phyloP scores from a whole-genome alignment of 2,329 filamentous ascomycete genomes.

The Ophiosphaerella korrae region DNA sequence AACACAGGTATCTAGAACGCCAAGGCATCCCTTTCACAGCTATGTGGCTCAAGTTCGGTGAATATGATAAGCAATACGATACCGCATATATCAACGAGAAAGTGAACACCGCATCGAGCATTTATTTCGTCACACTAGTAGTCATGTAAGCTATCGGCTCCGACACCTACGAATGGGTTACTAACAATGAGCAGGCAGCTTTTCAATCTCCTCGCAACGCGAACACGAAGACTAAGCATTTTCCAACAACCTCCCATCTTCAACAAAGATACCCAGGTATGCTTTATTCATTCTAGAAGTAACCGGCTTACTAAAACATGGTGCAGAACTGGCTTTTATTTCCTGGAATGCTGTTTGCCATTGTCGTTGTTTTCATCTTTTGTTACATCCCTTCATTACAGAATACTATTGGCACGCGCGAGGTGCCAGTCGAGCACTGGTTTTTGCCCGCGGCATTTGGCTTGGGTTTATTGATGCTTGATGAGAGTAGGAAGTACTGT shows the following conservation, averaged over 20 bases:
- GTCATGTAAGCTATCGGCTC: constrained; percentile 64
- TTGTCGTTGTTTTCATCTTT: constrained; percentile 70
- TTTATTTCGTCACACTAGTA: constrained; percentile 81
- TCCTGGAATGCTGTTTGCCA: constrained; percentile 70
- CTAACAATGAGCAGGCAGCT: constrained; percentile 60
- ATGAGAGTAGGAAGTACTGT: constrained; percentile 69
- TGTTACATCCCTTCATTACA: constrained; percentile 71
- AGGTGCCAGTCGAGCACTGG: constrained; percentile 74
- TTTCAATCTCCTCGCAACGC: constrained; percentile 74
- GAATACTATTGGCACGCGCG: constrained; percentile 62
- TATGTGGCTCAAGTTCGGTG: constrained; percentile 63
- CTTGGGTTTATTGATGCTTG: constrained; percentile 64
- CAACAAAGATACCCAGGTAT: constrained; percentile 61
- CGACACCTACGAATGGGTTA: constrained; percentile 1
- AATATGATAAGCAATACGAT: constrained; percentile 31
- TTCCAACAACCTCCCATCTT: constrained; percentile 73
- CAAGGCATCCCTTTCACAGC: constrained; percentile 69
- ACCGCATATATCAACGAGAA: constrained; percentile 47
- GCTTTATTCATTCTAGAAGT: background rate
- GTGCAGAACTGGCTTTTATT: constrained; percentile 69
- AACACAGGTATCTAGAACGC: constrained; percentile 6
- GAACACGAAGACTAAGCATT: constrained; percentile 64
- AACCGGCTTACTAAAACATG: background rate
- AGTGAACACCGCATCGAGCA: constrained; percentile 69
- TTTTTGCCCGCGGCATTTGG: constrained; percentile 78